Base-by-base conservation (phyloP, 2,329 filamentous ascomycete genomes). In the Intubia oerlemansii region DNA sequence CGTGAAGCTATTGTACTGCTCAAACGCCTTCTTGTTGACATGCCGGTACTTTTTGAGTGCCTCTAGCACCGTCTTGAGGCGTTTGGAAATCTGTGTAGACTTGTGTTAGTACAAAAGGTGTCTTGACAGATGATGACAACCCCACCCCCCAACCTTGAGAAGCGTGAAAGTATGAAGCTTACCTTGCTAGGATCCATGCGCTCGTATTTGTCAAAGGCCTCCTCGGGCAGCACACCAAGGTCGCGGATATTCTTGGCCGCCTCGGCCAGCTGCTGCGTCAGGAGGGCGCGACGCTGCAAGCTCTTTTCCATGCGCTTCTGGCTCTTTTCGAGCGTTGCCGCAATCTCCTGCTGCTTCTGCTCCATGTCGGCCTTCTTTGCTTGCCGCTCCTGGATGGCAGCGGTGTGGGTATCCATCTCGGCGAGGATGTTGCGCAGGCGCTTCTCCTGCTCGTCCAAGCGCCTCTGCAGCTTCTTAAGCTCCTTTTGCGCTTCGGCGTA, bases 1-100 rank as follows among this genome's bases (percentile, higher is more conserved):
- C 7, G 85, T 93, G 48, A 95, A 98, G 53, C 74, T 91, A 54
- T 85, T 90, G 57, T 95, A 98, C 49, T 98, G 88, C 52, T 98
- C 90, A 46, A 95, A 92, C 0, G 88, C 88, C 54, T 98, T 95
- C 56, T 95, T 98, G 65, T 98, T 98, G 54, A 98, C 84, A 43
- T 93, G 81, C 31, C 82, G 81, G 54, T 88, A 95, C 48, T 93
- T 92, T 55, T 95, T 95, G 31, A 95, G 60, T 0, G 78, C 72
- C 41, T 92, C 80, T 37, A 91, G 90, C 43, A 85, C 81, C 44
- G 84, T 90, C 53, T 88, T 82, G 15, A 95, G 66, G 32, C 74
- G 72, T 23, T 55, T 56, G n/a, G 57, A 56, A 34, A 68, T 66
- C 59, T 68, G 35, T 9, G 7, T 10, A 1, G n/a, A n/a, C n/a